Evolutionary conservation across 495 filamentous ascomycete species (phyloP).

Genomic region (Bombardia bombarda): DNA sequence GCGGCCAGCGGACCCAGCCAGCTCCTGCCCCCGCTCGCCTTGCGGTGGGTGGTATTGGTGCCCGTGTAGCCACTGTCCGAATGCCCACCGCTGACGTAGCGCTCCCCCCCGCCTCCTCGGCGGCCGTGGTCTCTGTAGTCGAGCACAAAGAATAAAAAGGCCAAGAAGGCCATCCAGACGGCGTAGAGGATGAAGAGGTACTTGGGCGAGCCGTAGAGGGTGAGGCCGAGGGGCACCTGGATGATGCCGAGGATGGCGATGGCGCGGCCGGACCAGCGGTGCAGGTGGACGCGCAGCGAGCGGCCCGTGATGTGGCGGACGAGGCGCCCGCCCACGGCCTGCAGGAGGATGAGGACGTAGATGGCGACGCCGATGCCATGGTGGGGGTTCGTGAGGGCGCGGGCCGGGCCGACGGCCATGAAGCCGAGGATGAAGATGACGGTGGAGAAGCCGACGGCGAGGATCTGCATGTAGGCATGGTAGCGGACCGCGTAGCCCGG

Average conservation of each 20-base stretch:
- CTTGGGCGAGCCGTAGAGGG: slow-evolving; percentile 85
- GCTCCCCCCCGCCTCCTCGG: slow-evolving; percentile 30
- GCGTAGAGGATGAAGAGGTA: slow-evolving; percentile 78
- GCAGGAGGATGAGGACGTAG: slow-evolving; percentile 75
- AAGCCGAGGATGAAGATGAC: slow-evolving; percentile 70
- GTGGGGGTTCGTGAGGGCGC: slow-evolving; percentile 87
- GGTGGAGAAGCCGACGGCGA: slow-evolving; percentile 64
- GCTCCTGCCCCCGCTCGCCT: slow-evolving; percentile 36
- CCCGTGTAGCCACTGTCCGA: slow-evolving; percentile 15
- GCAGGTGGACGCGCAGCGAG: slow-evolving; percentile 69
- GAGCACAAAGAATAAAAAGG: slow-evolving; percentile 66
- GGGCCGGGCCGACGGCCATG: slow-evolving; percentile 65
- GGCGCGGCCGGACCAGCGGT: slow-evolving; percentile 77
- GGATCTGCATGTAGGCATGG: slow-evolving; percentile 82
- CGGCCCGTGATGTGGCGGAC: slow-evolving; percentile 50
- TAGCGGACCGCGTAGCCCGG: slow-evolving; percentile 61
- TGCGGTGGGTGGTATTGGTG: slow-evolving; percentile 19
- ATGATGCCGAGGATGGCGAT: slow-evolving; percentile 73
- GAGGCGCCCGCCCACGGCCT: slow-evolving; percentile 68
- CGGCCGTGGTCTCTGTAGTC: slow-evolving; percentile 51
- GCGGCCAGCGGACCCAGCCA: slow-evolving; percentile 45
- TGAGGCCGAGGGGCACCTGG: slow-evolving; percentile 84
- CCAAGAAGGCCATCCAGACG: slow-evolving; percentile 57
- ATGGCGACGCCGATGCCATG: slow-evolving; percentile 89
- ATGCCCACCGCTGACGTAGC: slow-evolving; percentile 27